Base-by-base conservation (phyloP, 179 eudicot species). In the Heliamphora pulchella region DNA sequence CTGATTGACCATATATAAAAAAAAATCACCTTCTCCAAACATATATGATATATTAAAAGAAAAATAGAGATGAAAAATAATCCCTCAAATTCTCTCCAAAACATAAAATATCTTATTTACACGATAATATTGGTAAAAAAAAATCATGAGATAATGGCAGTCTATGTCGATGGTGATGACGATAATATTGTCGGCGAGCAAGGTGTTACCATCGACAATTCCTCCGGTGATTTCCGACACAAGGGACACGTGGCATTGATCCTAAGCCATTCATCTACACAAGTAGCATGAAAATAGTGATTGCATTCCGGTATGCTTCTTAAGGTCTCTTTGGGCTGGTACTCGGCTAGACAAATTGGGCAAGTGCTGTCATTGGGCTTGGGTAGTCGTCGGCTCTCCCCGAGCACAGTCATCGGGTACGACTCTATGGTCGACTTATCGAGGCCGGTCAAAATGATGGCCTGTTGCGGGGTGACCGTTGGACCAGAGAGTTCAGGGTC, bases 251-350 rank as follows among this genome's bases (percentile, higher is more conserved):
- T 89, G 6, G 90, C 91, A 75, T 92, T 90, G 84, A 91, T 51
- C 78, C 82, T 78, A 3, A 96, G 91, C 99, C 98, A 96, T 83
- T 90, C 97, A 54, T 95, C 97, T 10, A 95, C 80, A 69, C 98
- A 95, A 14, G 80, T 81, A 96, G 81, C 95, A 83, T 95, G 98
- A 79, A 93, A 95, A 75, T 78, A 91, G 84, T 93, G 98, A 6
- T 90, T 88, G 55, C 98, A 95, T 15, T 88, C 97, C 0, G 98
- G 98, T 47, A 93, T 88, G 41, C 85, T 86, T 79, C 93, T 87
- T 75, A 95, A 67, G 0, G 87, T 87, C 76, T 95, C 98, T 62
- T 90, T 85, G 13, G 98, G 87, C 67, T 86, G 78, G 83, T 95
- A 93, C 18, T 95, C 98, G 1, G 86, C 85, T 76, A 95, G 80